A percentile compares a stretch with the other conserved stretches of the same genome.
Conservation (phyloP, 225 moss, liverwort and hornwort genomes). For the Pseudoscleropodium purum region DNA sequence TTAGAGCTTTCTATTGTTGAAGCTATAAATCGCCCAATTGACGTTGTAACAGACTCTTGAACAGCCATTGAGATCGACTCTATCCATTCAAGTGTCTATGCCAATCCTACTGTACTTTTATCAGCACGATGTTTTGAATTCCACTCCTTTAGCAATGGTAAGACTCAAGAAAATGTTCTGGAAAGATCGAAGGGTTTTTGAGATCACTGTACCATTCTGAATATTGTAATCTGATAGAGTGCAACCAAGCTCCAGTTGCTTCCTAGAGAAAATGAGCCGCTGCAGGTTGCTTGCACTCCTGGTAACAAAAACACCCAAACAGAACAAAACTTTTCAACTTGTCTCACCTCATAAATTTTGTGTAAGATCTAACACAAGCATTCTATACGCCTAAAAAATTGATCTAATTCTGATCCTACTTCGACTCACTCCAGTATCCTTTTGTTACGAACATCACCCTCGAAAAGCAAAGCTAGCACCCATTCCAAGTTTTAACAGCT, state of each 20-base stretch:
- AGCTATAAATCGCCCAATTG: background rate
- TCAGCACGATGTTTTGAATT: background rate
- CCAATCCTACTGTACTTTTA: background rate
- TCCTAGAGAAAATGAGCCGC: constrained; percentile 22
- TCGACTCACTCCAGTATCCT: background rate
- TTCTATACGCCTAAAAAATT: background rate
- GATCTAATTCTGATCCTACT: background rate
- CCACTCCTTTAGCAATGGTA: background rate
- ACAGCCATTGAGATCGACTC: background rate
- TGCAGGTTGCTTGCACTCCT: constrained; percentile 16
- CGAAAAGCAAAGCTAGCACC: background rate
- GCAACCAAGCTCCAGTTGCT: constrained; percentile 19
- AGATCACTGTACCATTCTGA: constrained; percentile 7
- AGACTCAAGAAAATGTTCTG: background rate
- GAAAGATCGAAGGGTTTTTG: background rate
- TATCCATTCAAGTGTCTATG: background rate
- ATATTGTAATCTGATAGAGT: constrained; percentile 11
- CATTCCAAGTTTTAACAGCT: background rate
- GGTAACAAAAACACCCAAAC: background rate
- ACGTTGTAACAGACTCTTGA: background rate
- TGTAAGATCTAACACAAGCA: background rate
- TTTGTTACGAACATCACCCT: background rate
- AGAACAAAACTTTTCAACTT: background rate
- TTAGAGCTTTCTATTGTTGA: background rate
- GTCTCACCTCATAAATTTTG: background rate